Percentiles rank a stretch among this genome's conserved stretches.
Evolutionary conservation across 257 asterid genomes (phyloP).

Genomic region (Prunella vulgaris): DNA sequence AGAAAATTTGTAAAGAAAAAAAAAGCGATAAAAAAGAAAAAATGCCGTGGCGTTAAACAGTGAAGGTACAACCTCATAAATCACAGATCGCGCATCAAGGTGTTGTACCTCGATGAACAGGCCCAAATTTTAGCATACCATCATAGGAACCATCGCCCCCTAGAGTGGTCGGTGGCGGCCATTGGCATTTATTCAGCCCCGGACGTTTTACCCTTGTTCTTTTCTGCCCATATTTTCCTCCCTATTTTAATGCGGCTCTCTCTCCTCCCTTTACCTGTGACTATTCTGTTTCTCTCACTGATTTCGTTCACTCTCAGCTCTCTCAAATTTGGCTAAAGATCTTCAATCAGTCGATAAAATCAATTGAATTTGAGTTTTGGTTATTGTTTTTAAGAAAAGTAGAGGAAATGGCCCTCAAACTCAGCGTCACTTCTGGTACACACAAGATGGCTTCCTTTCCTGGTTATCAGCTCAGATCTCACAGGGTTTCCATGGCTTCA

Average conservation of each 20-base stretch:
- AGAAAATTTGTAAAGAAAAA: too few relatives aligned
- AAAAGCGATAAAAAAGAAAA: not conserved
- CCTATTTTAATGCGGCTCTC: conserved; percentile 7
- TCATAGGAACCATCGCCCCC: conserved; percentile 40
- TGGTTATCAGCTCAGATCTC: conserved; percentile 43
- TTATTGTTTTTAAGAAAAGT: not conserved
- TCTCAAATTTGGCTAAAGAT: not conserved
- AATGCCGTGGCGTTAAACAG: not conserved
- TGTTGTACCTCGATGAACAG: conserved; percentile 20
- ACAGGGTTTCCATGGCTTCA: conserved; percentile 43
- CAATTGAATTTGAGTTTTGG: not conserved
- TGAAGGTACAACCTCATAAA: conserved; percentile 3
- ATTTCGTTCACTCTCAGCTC: not conserved
- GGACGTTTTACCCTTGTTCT: not conserved
- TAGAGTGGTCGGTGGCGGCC: conserved; percentile 23
- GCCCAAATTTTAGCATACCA: conserved; percentile 6
- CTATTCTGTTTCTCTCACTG: not conserved
- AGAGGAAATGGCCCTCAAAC: conserved; percentile 40
- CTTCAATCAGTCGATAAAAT: conserved; percentile 2
- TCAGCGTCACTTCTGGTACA: conserved; percentile 22
- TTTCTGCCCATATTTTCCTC: not conserved
- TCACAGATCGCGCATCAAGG: not conserved
- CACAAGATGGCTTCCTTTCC: conserved; percentile 25
- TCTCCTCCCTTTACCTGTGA: not conserved
- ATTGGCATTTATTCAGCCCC: conserved; percentile 21